Base-by-base conservation (phyloP, 345 rosid genomes). In the Gossypium rotundifolium region DNA sequence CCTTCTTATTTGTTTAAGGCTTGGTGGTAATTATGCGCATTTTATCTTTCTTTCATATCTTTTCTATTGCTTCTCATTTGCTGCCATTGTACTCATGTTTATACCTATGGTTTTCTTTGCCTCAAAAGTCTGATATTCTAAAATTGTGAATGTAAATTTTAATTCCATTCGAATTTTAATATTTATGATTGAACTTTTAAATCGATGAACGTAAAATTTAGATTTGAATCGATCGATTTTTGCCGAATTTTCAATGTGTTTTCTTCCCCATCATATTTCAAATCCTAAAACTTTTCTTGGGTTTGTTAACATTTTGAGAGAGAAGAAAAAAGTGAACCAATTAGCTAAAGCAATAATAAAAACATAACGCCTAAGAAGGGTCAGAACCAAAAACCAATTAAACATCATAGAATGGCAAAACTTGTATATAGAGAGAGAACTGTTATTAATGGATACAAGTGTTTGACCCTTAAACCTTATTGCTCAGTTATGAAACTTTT, bases 361-460 rank as follows among this genome's bases (percentile, higher is more conserved):
- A 68, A 12, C 20, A 23, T 64, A 68, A 68, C 57, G 44, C 44
- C 29, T 23, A 17, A 22, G 54, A n/a, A 13, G 9, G 29, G 38
- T 66, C 55, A 20, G 10, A 45, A 46, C 54, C 57, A 48, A 67
- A 67, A 20, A 23, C 71, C 57, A 67, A 23, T 67, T 3, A 16
- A 23, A 67, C 55, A 67, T 3, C 55, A 23, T 6, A 46, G 20
- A 46, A 67, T 46, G 71, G 71, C 71, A 67, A 67, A 23, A 67
- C 40, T 48, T 33, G 23, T 14, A 48, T 49, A 46, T 22, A 22
- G 14, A 2, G 18, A 53, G 58, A 67, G 4, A 51, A 68, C 17
- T 69, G 72, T 9, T 16, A 70, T 29, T 70, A 70, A 29, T 52
- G 11, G 11, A n/a, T 70, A 25, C 20, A 11, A 52, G 10, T 17